Conservation (phyloP, 1,139 yeast species). For the Yamadazyma oceani region DNA sequence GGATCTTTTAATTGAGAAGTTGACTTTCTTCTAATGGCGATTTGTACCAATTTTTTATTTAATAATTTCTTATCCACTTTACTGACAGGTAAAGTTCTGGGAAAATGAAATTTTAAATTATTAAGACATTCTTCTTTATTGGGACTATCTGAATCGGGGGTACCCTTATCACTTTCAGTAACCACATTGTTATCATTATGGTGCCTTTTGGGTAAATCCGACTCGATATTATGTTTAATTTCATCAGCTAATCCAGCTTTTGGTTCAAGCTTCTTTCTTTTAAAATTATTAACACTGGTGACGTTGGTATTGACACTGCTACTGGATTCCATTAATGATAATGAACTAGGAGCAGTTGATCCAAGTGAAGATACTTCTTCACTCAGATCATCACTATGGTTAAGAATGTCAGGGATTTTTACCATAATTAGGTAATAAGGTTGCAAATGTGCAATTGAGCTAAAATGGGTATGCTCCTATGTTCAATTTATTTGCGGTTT, state of each 20-base stretch:
- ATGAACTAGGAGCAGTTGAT: constrained; percentile 10
- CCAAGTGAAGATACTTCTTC: constrained; percentile 8
- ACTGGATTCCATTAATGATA: constrained; percentile 7
- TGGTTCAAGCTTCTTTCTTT: constrained; percentile 8
- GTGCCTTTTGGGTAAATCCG: constrained; percentile 4
- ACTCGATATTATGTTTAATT: constrained; percentile 12
- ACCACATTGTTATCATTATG: neutral
- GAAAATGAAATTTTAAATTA: neutral
- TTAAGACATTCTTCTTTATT: neutral
- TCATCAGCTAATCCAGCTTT: constrained; percentile 11
- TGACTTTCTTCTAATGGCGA: constrained; percentile 41
- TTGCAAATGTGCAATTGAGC: no score
- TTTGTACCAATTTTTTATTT: constrained; percentile 30
- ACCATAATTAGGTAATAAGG: constrained; percentile 9
- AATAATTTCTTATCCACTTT: constrained; percentile 26
- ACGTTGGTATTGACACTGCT: neutral
- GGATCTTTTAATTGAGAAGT: constrained; percentile 8
- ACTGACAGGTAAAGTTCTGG: constrained; percentile 20
- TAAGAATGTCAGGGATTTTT: constrained; percentile 14
- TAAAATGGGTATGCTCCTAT: no score
- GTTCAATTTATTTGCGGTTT: no score
- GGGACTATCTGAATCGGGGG: neutral
- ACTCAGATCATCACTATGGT: constrained; percentile 17
- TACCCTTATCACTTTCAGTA: constrained; percentile 3
- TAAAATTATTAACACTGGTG: neutral